Base-by-base conservation (phyloP, 805 yeast genomes). In the Zygosaccharomyces siamensis region DNA sequence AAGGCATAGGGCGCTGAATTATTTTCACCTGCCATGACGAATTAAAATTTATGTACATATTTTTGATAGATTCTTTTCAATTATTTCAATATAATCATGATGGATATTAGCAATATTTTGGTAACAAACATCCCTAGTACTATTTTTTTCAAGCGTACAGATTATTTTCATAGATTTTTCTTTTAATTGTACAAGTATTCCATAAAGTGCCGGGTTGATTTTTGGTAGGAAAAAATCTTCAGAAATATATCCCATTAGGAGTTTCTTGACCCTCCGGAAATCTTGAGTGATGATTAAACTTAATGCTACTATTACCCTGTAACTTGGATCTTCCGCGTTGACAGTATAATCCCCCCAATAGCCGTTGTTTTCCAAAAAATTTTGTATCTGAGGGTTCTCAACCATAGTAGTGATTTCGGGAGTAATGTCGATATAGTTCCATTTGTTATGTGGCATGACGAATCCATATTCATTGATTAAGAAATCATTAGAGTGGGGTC, bases 381-480 rank as follows among this genome's bases (percentile, higher is more conserved):
- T 67, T 1, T 52, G 52, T 37, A 80, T 83, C 27, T 48, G 32
- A 8, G 35, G 27, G 4, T 59, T 61, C 5, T 71, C 52, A 23
- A 81, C 57, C 42, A 72, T 35, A 2, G 58, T 51, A 2, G 61
- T 36, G 2, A 88, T 59, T 33, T 70, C 64, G 0, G 63, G 63
- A 0, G 86, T 67, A 3, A 90, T 61, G 60, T 90, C 95, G 2
- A 89, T 62, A 53, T 71, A 81, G 56, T 88, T 83, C 89, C 90
- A 86, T 18, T 63, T 67, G 61, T 89, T 88, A 1, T 64, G 59
- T 0, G 63, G 61, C 1, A 86, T 64, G 32, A 75, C 73, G 70
- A 92, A 92, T 0, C 97, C 98, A 61, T 92, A 92, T 64, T 92
- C 98, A 58, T 86, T 81, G 7, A 89, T 69, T 30, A 92, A 67